phyloP scores from a whole-genome alignment of 2,329 filamentous ascomycete genomes.

The Fusarium denticulatum region DNA sequence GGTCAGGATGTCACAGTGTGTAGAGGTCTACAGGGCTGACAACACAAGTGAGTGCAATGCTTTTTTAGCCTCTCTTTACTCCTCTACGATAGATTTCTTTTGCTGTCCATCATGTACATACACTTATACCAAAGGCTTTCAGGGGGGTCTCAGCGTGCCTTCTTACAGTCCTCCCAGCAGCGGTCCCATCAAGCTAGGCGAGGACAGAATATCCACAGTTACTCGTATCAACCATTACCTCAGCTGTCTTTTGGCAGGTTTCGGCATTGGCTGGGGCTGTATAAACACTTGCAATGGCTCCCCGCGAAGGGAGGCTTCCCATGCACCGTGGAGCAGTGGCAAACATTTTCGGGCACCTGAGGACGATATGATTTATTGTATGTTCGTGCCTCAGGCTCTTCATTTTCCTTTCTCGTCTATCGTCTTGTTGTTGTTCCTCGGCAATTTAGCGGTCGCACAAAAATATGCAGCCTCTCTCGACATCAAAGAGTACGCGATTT shows the following conservation, averaged over 20 bases:
- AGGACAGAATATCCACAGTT: neutral
- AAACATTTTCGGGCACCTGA: too few relatives aligned
- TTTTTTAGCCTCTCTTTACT: neutral
- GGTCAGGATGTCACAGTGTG: neutral
- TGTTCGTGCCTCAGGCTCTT: neutral
- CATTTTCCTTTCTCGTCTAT: neutral
- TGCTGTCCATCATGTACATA: neutral
- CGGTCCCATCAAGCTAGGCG: neutral
- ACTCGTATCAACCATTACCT: neutral
- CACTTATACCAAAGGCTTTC: too few relatives aligned
- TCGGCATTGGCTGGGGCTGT: neutral
- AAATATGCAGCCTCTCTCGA: neutral
- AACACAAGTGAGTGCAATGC: neutral
- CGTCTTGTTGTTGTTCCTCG: neutral
- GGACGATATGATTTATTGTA: neutral
- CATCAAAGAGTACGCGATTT: neutral
- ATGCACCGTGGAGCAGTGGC: too few relatives aligned
- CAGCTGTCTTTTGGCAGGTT: neutral
- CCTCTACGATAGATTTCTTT: rapidly evolving
- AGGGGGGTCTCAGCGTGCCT: too few relatives aligned
- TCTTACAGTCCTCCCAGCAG: too few relatives aligned
- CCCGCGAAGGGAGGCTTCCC: neutral
- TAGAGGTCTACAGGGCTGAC: neutral
- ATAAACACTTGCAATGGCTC: neutral
- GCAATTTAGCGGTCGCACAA: neutral